phyloP scores from a whole-genome alignment of 2,329 filamentous ascomycete species.

The Venturia effusa region DNA sequence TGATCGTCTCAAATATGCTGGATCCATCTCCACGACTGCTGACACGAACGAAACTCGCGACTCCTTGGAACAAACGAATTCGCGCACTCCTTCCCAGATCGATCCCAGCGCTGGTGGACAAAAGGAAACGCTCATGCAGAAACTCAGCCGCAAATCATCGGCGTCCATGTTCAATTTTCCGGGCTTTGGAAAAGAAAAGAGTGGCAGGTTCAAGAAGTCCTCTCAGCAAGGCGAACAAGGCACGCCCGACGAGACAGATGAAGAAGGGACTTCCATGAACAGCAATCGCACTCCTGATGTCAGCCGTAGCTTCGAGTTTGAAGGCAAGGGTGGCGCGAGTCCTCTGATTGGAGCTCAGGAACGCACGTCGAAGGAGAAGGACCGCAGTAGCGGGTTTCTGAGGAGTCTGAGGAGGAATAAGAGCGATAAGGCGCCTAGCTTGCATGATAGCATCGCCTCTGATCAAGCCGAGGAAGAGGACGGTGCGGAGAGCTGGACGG shows the following conservation, averaged over 20 bases:
- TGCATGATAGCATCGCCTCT: slow-evolving; percentile 13
- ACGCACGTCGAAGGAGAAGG: slow-evolving; percentile 22
- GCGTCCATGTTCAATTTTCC: slow-evolving; percentile 33
- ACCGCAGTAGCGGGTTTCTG: slow-evolving; percentile 29
- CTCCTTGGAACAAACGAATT: slow-evolving; percentile 28
- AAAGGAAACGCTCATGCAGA: slow-evolving; percentile 39
- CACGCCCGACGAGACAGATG: slow-evolving; percentile 29
- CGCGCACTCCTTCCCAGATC: slow-evolving; percentile 25
- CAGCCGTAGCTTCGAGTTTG: slow-evolving; percentile 19
- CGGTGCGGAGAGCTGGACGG: not conserved
- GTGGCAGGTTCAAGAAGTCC: slow-evolving; percentile 21
- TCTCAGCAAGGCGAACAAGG: slow-evolving; percentile 18
- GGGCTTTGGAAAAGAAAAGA: slow-evolving; percentile 24
- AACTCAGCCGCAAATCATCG: slow-evolving; percentile 36
- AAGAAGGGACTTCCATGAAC: slow-evolving; percentile 19
- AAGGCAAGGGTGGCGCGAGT: slow-evolving; percentile 15
- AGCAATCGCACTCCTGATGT: slow-evolving; percentile 12
- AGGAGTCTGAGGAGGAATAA: slow-evolving; percentile 32
- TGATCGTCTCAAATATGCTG: slow-evolving; percentile 29
- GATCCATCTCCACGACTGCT: slow-evolving; percentile 30
- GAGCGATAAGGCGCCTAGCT: slow-evolving; percentile 21
- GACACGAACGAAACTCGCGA: slow-evolving; percentile 26
- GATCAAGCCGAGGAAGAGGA: slow-evolving; percentile 3
- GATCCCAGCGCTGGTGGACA: slow-evolving; percentile 16
- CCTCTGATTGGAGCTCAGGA: slow-evolving; percentile 22